These are phyloP conservation scores for Aleurites moluccanus DNA, from an alignment of 441 rosid genomes.

Conservation along the genomic window DNA sequence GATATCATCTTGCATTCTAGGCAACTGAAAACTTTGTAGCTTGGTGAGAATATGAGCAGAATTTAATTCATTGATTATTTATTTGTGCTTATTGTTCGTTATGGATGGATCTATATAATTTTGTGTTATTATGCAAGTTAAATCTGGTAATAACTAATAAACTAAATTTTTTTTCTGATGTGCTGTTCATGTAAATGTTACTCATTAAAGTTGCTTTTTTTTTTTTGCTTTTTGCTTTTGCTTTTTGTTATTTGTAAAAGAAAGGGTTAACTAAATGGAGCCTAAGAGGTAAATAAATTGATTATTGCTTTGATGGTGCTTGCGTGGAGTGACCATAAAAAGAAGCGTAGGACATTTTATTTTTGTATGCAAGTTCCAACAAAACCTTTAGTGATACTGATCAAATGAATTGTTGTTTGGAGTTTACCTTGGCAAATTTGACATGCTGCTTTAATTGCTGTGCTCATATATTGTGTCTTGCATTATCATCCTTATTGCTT, in stretches of 20 bases:
- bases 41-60: not conserved
- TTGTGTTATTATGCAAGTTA: not conserved
- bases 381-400: not conserved
- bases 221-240: not conserved
- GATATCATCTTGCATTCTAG: not conserved
- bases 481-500: not conserved
- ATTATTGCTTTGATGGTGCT: not conserved
- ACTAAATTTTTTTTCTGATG: not conserved
- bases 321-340: not conserved
- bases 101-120: not conserved
- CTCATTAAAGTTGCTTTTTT: not conserved
- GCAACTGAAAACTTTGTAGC: not conserved
- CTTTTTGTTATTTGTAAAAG: not conserved
- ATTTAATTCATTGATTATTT: not conserved
- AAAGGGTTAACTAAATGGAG: not conserved
- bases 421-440: not conserved
- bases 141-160: not conserved
- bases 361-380: not conserved
- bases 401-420: not conserved
- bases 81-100: not conserved
- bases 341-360: not conserved
- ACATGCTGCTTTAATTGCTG: not conserved
- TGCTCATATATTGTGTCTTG: slow-evolving; percentile 5
- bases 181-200: not conserved
- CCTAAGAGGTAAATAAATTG: slow-evolving; percentile 5